phyloP scores from a whole-genome alignment of 1,139 yeast genomes.

The Suhomyces anneliseae region DNA sequence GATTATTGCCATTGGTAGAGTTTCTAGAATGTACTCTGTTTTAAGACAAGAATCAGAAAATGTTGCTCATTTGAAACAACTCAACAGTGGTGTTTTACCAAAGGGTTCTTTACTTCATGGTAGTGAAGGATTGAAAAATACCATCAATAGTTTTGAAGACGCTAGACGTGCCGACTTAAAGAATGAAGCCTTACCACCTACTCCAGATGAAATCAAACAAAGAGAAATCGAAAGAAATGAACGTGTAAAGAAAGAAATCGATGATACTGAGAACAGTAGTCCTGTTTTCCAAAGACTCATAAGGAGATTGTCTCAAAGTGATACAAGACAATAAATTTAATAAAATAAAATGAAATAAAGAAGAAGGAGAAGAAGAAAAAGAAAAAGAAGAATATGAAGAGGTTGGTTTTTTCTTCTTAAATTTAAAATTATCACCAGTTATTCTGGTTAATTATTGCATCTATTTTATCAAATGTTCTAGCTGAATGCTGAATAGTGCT shows the following conservation, averaged over 20 bases:
- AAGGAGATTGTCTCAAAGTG: constrained; percentile 36
- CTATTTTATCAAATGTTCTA: too few species aligned
- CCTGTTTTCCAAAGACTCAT: constrained; percentile 47
- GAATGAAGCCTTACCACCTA: constrained; percentile 92
- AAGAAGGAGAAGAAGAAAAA: background rate
- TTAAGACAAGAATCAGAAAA: constrained; percentile 88
- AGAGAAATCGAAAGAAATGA: constrained; percentile 47
- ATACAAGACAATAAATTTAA: background rate
- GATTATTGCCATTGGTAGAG: constrained; percentile 91
- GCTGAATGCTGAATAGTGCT: too few species aligned
- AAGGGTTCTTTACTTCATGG: constrained; percentile 87
- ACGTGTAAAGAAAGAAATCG: constrained; percentile 43
- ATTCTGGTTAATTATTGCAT: too few species aligned
- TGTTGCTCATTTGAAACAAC: constrained; percentile 74
- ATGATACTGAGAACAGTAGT: constrained; percentile 30
- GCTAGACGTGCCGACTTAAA: constrained; percentile 78
- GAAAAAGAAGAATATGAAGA: too few species aligned
- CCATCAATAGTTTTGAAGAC: constrained; percentile 76
- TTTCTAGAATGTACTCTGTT: constrained; percentile 89
- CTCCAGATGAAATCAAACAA: constrained; percentile 53
- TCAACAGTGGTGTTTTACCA: constrained; percentile 69
- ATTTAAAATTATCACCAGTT: background rate
- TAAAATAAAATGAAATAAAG: background rate
- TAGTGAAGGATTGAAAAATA: constrained; percentile 70
- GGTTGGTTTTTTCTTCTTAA: too few species aligned